phyloP scores from a whole-genome alignment of 768 basidiomycete genomes.

The Tricholoma sp. region DNA sequence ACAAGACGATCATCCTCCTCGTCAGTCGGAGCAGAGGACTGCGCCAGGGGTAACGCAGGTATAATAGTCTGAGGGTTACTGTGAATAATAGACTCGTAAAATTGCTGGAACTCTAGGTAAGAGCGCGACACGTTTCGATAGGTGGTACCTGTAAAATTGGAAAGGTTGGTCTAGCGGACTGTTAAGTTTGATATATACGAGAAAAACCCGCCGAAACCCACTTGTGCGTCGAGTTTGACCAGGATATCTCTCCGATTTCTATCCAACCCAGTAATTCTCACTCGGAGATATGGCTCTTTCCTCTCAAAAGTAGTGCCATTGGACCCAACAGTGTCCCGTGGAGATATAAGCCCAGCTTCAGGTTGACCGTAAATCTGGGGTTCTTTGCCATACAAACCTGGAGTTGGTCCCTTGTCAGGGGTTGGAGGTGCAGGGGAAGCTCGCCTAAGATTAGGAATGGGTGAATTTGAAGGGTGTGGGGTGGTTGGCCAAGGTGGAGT shows the following conservation, averaged over 20 bases:
- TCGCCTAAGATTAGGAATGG: constrained; percentile 66
- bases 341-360: constrained; percentile 78
- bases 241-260: constrained; percentile 93
- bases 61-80: constrained; percentile 96
- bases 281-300: constrained; percentile 78
- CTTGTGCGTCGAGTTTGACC: constrained; percentile 93
- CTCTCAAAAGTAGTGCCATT: constrained; percentile 74
- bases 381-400: constrained; percentile 68
- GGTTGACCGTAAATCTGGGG: constrained; percentile 87
- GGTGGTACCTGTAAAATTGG: constrained; percentile 82
- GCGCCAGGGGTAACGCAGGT: constrained; percentile 91
- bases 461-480: constrained; percentile 65
- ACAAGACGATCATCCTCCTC: constrained; percentile 98
- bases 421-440: constrained; percentile 42
- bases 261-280: constrained; percentile 87
- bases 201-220: constrained; percentile 29
- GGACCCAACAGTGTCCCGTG: constrained; percentile 53
- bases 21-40: constrained; percentile 94
- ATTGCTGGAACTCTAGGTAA: constrained; percentile 90
- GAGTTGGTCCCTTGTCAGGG: constrained; percentile 46
- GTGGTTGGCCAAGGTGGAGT: constrained; percentile 76
- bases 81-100: constrained; percentile 84
- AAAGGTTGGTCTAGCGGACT: constrained; percentile 74
- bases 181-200: constrained; percentile 3
- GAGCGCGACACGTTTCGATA: constrained; percentile 95